Percentiles rank a stretch among this genome's conserved stretches.
phyloP scores from a whole-genome alignment of 192 early-diverging fungal species.

The Diversispora epigaea region DNA sequence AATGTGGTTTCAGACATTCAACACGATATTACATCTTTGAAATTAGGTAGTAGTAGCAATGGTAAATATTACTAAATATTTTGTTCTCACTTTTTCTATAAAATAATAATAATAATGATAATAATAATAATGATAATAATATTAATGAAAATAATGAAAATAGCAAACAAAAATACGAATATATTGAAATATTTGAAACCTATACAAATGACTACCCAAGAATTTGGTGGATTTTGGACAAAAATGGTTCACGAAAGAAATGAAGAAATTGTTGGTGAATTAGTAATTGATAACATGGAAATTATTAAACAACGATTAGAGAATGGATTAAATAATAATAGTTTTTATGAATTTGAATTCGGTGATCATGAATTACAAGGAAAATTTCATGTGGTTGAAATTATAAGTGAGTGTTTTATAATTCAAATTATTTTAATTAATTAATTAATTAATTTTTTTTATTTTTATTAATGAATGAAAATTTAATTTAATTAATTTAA shows the following conservation, averaged over 20 bases:
- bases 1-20: too few relatives aligned
- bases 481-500: too few relatives aligned
- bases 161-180: background rate
- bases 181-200: background rate
- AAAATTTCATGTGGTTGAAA: background rate
- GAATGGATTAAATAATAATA: background rate
- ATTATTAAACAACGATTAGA: slow-evolving; percentile 2
- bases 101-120: too few relatives aligned
- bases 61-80: too few relatives aligned
- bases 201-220: background rate
- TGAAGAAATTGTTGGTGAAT: background rate
- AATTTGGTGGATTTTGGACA: slow-evolving; percentile 1
- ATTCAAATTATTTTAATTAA: background rate
- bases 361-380: background rate
- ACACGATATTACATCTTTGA: too few relatives aligned
- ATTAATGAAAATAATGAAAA: too few relatives aligned
- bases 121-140: too few relatives aligned
- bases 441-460: too few relatives aligned
- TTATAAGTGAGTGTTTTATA: background rate
- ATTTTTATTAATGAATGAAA: too few relatives aligned
- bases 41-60: too few relatives aligned
- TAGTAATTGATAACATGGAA: background rate
- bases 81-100: too few relatives aligned
- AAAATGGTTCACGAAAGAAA: background rate
- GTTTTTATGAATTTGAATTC: background rate